Percentiles rank a stretch among this genome's conserved stretches.
phyloP scores from a whole-genome alignment of 2,329 filamentous ascomycete genomes.

The Aspergillus uvarum region DNA sequence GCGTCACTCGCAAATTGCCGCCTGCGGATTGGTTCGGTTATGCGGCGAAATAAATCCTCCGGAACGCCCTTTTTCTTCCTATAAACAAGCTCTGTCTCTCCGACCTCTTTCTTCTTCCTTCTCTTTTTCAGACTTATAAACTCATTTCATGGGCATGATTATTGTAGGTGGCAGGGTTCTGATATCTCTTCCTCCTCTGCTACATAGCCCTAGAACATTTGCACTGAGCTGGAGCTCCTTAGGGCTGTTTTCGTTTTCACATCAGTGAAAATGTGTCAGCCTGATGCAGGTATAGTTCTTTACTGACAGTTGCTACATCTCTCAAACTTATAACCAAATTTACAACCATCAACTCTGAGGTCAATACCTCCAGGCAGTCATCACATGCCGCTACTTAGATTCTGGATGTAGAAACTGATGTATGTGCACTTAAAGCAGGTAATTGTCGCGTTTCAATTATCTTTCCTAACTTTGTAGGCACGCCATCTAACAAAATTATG shows the following conservation, averaged over 20 bases:
- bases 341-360: too few relatives aligned
- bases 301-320: constrained; percentile 65
- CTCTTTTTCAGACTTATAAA: constrained; percentile 44
- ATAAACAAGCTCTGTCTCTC: constrained; percentile 10
- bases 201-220: constrained; percentile 61
- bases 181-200: constrained; percentile 58
- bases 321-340: not conserved
- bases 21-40: constrained; percentile 39
- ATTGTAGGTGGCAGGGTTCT: constrained; percentile 61
- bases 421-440: too few relatives aligned
- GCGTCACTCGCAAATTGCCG: constrained; percentile 40
- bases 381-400: too few relatives aligned
- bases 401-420: too few relatives aligned
- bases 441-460: too few relatives aligned
- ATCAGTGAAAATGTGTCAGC: constrained; percentile 15
- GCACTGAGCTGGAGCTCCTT: constrained; percentile 66
- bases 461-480: too few relatives aligned
- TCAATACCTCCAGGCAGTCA: too few relatives aligned
- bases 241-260: constrained; percentile 40
- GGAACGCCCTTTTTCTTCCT: constrained; percentile 23
- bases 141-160: constrained; percentile 59
- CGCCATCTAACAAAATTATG: too few relatives aligned
- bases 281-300: constrained; percentile 63
- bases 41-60: constrained; percentile 33
- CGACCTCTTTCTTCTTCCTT: constrained; percentile 22